These are phyloP conservation scores for Sequoia sempervirens DNA, from an alignment of 75 land plant species.

Conservation along the genomic window DNA sequence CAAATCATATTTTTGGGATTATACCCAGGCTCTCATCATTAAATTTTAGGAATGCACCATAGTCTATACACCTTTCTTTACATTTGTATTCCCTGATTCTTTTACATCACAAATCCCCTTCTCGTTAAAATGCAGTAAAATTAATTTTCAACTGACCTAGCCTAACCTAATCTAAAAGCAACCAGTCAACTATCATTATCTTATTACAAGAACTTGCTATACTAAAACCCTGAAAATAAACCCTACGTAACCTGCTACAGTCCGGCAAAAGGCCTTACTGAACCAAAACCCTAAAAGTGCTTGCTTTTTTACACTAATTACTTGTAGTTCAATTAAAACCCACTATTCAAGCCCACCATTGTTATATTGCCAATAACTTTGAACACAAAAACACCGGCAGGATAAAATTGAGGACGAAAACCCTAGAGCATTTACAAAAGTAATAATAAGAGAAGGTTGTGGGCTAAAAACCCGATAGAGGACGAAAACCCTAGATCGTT, in stretches of 20 bases:
- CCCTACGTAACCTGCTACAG: neutral
- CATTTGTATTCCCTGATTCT: neutral
- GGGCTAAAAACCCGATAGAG: neutral
- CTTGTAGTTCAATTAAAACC: neutral
- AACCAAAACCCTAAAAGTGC: constrained; percentile 1
- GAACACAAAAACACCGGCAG: neutral
- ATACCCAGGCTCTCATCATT: neutral
- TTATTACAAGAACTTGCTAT: neutral
- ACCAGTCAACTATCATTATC: neutral
- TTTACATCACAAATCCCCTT: neutral
- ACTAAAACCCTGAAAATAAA: neutral
- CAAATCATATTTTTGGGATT: neutral
- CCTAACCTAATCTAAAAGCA: neutral
- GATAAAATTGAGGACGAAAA: neutral
- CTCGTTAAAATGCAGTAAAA: no score
- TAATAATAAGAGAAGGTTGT: neutral
- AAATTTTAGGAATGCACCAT: no score
- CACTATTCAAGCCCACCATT: neutral
- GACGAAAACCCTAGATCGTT: neutral
- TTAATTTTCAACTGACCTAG: neutral
- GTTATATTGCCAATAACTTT: neutral
- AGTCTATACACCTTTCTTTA: neutral
- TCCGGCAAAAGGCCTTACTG: neutral
- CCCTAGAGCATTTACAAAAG: no score
- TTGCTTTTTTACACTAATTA: neutral